Evolutionary conservation across 2,329 filamentous ascomycete species (phyloP).

Genomic region (Diaporthe nobilis): DNA sequence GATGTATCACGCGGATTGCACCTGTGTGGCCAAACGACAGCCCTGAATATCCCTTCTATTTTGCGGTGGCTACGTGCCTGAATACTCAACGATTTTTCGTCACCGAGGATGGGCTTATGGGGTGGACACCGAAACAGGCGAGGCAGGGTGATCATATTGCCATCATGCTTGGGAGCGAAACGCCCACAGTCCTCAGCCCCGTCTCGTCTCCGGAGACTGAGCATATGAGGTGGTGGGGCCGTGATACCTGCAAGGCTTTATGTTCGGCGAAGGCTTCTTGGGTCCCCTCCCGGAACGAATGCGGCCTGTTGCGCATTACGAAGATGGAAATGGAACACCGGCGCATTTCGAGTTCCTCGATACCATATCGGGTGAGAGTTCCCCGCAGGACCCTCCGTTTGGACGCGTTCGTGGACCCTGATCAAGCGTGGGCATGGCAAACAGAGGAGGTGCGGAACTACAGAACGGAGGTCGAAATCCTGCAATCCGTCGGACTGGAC

Average conservation of each 20-base stretch:
- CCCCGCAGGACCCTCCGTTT: background rate
- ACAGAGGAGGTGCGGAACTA: background rate
- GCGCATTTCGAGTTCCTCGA: background rate
- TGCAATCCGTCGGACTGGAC: background rate
- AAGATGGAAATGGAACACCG: background rate
- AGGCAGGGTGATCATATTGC: background rate
- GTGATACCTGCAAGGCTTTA: background rate
- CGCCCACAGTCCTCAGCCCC: background rate
- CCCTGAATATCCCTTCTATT: background rate
- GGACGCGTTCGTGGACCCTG: background rate
- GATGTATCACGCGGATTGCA: no score
- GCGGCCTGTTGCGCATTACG: background rate
- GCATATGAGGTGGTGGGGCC: background rate
- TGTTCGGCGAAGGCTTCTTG: background rate
- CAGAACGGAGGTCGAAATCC: background rate
- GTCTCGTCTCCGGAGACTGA: background rate
- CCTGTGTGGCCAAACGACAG: background rate
- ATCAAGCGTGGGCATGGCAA: background rate
- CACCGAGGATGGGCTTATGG: background rate
- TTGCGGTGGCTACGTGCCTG: background rate
- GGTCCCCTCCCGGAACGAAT: background rate
- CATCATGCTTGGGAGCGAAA: background rate
- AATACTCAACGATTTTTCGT: background rate
- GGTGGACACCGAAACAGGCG: background rate
- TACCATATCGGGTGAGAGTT: background rate